These are phyloP conservation scores for Aspergillus aculeatus DNA, from an alignment of 2,329 filamentous ascomycete species.

Conservation along the genomic window DNA sequence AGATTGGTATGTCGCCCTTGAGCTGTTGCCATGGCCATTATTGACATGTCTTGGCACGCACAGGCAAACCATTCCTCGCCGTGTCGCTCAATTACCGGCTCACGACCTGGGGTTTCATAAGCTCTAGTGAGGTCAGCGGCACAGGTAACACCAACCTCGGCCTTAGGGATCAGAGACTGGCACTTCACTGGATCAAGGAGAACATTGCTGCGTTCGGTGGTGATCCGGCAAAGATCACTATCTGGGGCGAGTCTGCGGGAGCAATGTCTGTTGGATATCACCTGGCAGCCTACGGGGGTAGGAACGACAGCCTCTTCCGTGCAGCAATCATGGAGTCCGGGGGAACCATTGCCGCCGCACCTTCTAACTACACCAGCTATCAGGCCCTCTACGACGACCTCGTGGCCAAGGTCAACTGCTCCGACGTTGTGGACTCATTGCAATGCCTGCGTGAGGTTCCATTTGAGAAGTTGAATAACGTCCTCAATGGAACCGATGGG, in stretches of 20 bases:
- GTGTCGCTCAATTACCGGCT: conserved; percentile 57
- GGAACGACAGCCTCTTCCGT: conserved; percentile 56
- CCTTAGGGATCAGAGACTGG: conserved; percentile 37
- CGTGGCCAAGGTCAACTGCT: conserved; percentile 60
- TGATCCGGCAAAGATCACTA: conserved; percentile 37
- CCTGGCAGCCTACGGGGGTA: conserved; percentile 54
- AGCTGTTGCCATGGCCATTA: not conserved
- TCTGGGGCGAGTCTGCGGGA: conserved; percentile 60
- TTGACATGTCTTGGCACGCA: not conserved
- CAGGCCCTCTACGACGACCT: conserved; percentile 61
- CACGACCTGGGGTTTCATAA: conserved; percentile 54
- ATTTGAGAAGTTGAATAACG: conserved; percentile 58
- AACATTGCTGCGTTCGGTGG: conserved; percentile 39
- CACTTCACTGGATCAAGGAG: conserved; percentile 39
- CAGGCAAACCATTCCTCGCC: conserved; percentile 52
- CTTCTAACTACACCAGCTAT: conserved; percentile 38
- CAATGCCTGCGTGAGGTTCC: conserved; percentile 63
- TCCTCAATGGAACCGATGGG: conserved; percentile 48
- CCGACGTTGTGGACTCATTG: conserved; percentile 56
- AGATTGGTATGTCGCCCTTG: conserved; percentile 36
- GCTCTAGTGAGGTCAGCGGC: conserved; percentile 44
- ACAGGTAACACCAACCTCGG: conserved; percentile 59
- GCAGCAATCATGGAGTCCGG: conserved; percentile 53
- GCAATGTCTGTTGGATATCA: conserved; percentile 52
- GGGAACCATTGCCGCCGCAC: conserved; percentile 51